Percentiles rank a stretch among this genome's conserved stretches.
These are phyloP conservation scores for Arctium minus DNA, from an alignment of 129 eudicot genomes.

Conservation along the genomic window DNA sequence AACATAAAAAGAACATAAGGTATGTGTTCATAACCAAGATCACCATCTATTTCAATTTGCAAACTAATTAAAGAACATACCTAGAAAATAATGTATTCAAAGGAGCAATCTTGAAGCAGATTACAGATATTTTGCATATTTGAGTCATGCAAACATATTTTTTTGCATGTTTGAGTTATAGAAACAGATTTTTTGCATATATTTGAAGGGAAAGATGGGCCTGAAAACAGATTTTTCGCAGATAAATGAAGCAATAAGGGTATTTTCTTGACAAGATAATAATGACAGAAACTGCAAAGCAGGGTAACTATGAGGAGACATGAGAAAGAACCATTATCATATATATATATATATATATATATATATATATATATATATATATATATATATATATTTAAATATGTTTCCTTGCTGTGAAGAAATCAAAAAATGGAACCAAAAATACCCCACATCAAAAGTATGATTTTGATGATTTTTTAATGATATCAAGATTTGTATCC, in stretches of 20 bases:
- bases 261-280: slow-evolving; percentile 29
- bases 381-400: background rate
- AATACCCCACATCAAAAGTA: slow-evolving; percentile 20
- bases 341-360: too few species aligned
- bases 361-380: too few species aligned
- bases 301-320: slow-evolving; percentile 27
- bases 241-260: background rate
- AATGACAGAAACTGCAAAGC: slow-evolving; percentile 23
- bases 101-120: background rate
- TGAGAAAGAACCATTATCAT: slow-evolving; percentile 10
- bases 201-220: background rate
- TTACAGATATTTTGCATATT: background rate
- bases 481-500: background rate
- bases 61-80: slow-evolving; percentile 1
- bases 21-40: background rate
- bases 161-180: background rate
- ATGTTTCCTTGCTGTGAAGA: slow-evolving; percentile 25
- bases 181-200: background rate
- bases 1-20: background rate
- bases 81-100: background rate
- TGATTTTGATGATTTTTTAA: background rate
- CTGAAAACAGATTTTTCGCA: background rate
- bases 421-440: slow-evolving; percentile 36
- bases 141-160: slow-evolving; percentile 7
- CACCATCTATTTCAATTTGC: background rate